Evolutionary conservation across 2,329 filamentous ascomycete genomes (phyloP), one percentile per base, ranked within the genome.

Genomic region (Fusarium lyarnte): DNA sequence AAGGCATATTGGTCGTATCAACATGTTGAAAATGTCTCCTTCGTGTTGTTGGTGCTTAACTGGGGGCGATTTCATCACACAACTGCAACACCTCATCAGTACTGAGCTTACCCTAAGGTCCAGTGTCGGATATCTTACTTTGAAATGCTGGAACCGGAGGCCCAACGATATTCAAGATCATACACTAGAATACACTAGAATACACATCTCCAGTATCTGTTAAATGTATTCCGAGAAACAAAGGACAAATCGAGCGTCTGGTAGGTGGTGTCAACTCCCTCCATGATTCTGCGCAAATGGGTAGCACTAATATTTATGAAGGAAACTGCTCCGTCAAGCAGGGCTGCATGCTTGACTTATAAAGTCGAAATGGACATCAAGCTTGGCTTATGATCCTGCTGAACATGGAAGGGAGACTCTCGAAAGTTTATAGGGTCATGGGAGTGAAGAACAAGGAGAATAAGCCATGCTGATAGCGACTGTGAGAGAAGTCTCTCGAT

Each of bases 101-200:
- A 45, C 43, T 23, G 8, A 25, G 13, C 19, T 27, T 42, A 35
- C 17, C 31, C 8, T 27, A 25, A 27, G 33, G 10, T 35, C 27
- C 21, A 52, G 13, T 8, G 19, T 25, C 33, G 43, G 45, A n/a
- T 59, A 36, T 81, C 87, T n/a, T n/a, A n/a, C n/a, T 74, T 93
- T 93, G 7, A 88, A 27, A 93, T 90, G 66, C 92, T 92, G 79
- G 79, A 92, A 93, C 64, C 92, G 88, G 38, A 93, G 87, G 76
- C 93, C 91, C 91, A 8, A 91, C 82, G 3, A 92, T 90, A 27
- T 87, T 86, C 31, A 93, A 79, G 9, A 90, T 79, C 42, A 92
- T 79, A 0, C 86, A 86, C 0, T 90, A 89, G 76, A 93, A 92
- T 79, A 0, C 86, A 86, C 0, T 90, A 89, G 76, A 93, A 93